Conservation (phyloP, 2,329 filamentous ascomycete genomes). For the Sclerotinia sclerotiorum region DNA sequence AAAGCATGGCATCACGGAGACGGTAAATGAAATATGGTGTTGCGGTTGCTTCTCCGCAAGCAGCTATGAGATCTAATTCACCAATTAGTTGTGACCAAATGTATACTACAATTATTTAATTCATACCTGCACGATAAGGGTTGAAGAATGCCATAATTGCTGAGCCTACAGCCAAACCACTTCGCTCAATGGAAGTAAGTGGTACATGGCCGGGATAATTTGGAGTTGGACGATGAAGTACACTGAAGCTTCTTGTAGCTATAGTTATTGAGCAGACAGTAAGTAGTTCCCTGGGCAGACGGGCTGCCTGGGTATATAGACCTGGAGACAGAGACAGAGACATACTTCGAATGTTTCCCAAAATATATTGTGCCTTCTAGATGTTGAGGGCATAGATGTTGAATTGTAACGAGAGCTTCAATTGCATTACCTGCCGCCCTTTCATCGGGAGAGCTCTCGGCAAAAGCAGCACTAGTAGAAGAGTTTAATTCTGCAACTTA, state of each 20-base stretch:
- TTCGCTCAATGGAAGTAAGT: conserved; percentile 74
- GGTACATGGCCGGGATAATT: conserved; percentile 72
- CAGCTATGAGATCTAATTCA: conserved; percentile 78
- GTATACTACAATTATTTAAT: background rate
- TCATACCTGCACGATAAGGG: conserved; percentile 72
- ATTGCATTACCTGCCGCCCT: background rate
- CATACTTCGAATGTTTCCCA: conserved; percentile 26
- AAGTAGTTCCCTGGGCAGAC: conserved; percentile 35
- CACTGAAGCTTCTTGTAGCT: conserved; percentile 62
- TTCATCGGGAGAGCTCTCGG: background rate
- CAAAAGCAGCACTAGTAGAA: conserved; percentile 19
- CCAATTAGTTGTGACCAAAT: conserved; percentile 15
- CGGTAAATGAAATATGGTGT: conserved; percentile 94
- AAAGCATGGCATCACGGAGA: conserved; percentile 89
- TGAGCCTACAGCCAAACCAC: conserved; percentile 66
- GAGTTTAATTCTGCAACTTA: background rate
- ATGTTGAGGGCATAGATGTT: background rate
- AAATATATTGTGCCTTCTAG: background rate
- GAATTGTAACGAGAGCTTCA: background rate
- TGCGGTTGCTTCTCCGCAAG: conserved; percentile 90
- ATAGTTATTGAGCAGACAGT: conserved; percentile 33
- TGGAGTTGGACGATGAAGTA: conserved; percentile 69
- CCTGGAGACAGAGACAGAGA: conserved; percentile 33
- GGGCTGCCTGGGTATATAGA: conserved; percentile 24
- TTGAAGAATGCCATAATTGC: conserved; percentile 66